A percentile compares a stretch with the other conserved stretches of the same genome.
Evolutionary conservation across 805 yeast genomes (phyloP).

Genomic region (Yarrowia yakushimensis): DNA sequence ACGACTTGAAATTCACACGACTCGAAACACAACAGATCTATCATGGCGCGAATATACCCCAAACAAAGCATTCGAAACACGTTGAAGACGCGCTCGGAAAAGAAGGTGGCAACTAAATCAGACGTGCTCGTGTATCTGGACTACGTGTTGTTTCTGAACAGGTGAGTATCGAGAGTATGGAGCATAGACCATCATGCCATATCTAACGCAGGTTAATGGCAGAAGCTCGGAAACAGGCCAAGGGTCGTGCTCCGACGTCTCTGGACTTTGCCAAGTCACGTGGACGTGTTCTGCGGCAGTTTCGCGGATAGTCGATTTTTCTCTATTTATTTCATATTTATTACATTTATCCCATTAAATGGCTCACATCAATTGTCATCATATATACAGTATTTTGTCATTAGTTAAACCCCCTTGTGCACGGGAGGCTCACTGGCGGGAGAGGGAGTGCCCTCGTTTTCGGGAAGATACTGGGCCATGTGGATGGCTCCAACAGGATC

Average conservation of each 20-base stretch:
- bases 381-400: not conserved
- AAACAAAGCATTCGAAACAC: constrained; percentile 26
- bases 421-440: constrained; percentile 18
- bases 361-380: not conserved
- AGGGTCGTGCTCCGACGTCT: not conserved
- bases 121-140: constrained; percentile 31
- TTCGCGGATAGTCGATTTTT: constrained; percentile 25
- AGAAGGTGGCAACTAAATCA: constrained; percentile 21
- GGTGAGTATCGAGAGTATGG: constrained; percentile 21
- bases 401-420: not conserved
- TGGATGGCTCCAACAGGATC: constrained; percentile 71
- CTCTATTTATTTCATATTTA: not conserved
- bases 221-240: constrained; percentile 12
- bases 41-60: constrained; percentile 32
- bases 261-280: constrained; percentile 21
- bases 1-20: too few relatives aligned
- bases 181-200: too few relatives aligned
- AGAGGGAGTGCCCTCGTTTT: constrained; percentile 6
- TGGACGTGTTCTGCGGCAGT: constrained; percentile 26
- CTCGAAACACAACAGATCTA: too few relatives aligned
- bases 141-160: constrained; percentile 30
- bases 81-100: constrained; percentile 10
- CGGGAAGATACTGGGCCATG: constrained; percentile 44
- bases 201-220: not conserved
- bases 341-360: not conserved